phyloP scores from a whole-genome alignment of 106 monocot species.

The Alisma plantagoaquatica region DNA sequence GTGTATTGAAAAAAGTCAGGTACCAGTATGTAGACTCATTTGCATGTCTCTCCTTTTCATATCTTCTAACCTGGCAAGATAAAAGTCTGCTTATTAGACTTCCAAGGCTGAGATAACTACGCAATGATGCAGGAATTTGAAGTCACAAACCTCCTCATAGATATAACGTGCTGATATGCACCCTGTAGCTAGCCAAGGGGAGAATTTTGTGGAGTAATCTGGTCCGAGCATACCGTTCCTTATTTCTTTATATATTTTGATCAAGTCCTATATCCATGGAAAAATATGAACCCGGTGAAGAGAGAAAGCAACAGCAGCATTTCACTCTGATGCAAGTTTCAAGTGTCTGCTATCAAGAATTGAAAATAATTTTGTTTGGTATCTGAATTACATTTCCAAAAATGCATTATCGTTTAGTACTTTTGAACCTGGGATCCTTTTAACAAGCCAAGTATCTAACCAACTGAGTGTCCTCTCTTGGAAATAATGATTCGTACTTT shows the following conservation, averaged over 20 bases:
- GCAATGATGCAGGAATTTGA: not conserved
- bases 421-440: too few species aligned
- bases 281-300: not conserved
- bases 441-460: too few species aligned
- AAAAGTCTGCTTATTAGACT: not conserved
- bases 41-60: slow-evolving; percentile 73
- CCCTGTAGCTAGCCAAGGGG: slow-evolving; percentile 94
- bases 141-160: slow-evolving; percentile 61
- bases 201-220: slow-evolving; percentile 97
- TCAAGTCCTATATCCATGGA: slow-evolving; percentile 40
- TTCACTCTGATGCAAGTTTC: not conserved
- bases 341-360: not conserved
- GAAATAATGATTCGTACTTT: too few species aligned
- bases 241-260: slow-evolving; percentile 82
- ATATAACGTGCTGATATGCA: slow-evolving; percentile 85
- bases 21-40: slow-evolving; percentile 99
- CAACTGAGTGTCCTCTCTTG: too few species aligned
- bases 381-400: not conserved
- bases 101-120: too few species aligned
- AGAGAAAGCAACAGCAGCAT: not conserved
- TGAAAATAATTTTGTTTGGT: not conserved
- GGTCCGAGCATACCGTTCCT: slow-evolving; percentile 95
- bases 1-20: too few species aligned
- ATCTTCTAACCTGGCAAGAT: slow-evolving; percentile 64
- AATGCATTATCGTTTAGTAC: not conserved